Base-by-base conservation (phyloP, 208 protist species). In the Wallacemonas sp. region DNA sequence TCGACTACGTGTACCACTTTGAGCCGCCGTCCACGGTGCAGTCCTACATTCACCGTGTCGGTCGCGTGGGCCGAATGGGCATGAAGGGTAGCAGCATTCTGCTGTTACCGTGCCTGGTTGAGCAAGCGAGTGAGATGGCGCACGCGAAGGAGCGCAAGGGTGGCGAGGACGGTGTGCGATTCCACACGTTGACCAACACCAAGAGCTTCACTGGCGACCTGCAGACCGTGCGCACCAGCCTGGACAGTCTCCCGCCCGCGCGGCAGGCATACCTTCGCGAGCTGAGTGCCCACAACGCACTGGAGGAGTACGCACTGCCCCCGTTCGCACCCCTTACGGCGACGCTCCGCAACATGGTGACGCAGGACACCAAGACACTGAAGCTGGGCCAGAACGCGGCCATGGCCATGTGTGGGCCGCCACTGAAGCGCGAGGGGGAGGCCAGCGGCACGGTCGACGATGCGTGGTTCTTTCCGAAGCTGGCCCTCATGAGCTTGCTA, bases 1-100 rank as follows among this genome's bases (percentile, higher is more conserved):
- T 97, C 18, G 89, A 95, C 73, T 97, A 97, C 48, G 92, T 97
- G 11, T 93, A 93, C 71, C 92, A 96, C 71, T 95, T 96, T 76
- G 89, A 97, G 67, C 86, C 87, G 2, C 92, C 92, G 7, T 31
- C 78, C 1, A 87, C 84, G 14, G 77, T 86, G 45, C 77, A 87
- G 75, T 81, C 86, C 23, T 97, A 97, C 72, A 79, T 95, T 14
- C 92, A 96, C 63, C 92, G 90, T 23, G 86, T 96, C n/a, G 92
- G 92, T n/a, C 79, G 89, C 39, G 88, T 94, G 16, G 92, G 86
- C 7, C 81, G 92, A 41, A 97, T 97, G 92, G 92, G 89, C 20
- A 92, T 93, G 81, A 75, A 77, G 42, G 92, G 92, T 12, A 89
- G 79, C 69, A 94, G 86, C 64, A 83, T 95, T 59, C 74, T 97